phyloP scores from a whole-genome alignment of 345 rosid genomes.

The Camelina laxa region DNA sequence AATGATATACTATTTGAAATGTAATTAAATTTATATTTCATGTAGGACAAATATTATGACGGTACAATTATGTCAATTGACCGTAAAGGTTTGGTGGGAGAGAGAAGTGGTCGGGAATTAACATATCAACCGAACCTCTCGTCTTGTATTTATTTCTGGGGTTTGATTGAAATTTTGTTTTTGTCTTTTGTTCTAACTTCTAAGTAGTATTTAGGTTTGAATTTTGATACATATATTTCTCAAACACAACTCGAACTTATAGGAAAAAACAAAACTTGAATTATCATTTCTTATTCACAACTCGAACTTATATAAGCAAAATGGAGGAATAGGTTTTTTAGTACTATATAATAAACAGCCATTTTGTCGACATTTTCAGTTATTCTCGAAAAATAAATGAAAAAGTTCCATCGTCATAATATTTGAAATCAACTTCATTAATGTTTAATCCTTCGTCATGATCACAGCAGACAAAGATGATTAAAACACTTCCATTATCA shows the following conservation, averaged over 20 bases:
- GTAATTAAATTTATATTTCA: conserved; percentile 9
- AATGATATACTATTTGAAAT: neutral
- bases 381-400: neutral
- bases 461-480: conserved; percentile 11
- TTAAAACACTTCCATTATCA: conserved; percentile 20
- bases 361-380: neutral
- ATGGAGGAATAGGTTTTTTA: too few species aligned
- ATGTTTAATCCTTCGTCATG: conserved; percentile 1
- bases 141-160: neutral
- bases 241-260: neutral
- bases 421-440: conserved; percentile 4
- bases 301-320: neutral
- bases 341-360: neutral
- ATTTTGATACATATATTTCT: neutral
- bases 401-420: conserved; percentile 5
- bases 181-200: neutral
- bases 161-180: neutral
- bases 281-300: neutral
- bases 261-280: conserved; percentile 1
- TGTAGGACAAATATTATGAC: conserved; percentile 26
- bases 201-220: conserved; percentile 3
- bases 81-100: conserved; percentile 27
- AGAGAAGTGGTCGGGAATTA: neutral
- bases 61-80: conserved; percentile 10
- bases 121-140: neutral